A percentile compares a stretch with the other conserved stretches of the same genome.
These are phyloP conservation scores for Marasmius tenuissimus DNA, from an alignment of 1,284 basidiomycete species.

Conservation along the genomic window DNA sequence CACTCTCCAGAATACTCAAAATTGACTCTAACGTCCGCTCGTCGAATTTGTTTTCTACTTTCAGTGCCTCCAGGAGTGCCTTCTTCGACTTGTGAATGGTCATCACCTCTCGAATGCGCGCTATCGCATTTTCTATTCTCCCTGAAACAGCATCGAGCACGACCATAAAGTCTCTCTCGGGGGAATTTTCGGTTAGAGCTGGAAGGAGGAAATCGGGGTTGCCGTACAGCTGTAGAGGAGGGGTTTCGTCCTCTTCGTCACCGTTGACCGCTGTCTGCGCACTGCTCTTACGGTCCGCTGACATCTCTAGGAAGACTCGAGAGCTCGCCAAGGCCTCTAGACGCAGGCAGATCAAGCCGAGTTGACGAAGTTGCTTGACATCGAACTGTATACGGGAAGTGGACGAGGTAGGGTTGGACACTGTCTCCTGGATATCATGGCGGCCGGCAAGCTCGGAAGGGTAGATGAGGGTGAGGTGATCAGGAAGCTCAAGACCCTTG, in stretches of 20 bases:
- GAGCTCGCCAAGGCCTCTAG: slow-evolving; percentile 80
- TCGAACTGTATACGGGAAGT: slow-evolving; percentile 66
- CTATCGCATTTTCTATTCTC: slow-evolving; percentile 81
- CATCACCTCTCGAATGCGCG: slow-evolving; percentile 46
- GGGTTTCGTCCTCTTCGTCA: slow-evolving; percentile 28
- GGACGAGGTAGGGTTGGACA: slow-evolving; percentile 43
- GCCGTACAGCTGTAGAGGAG: slow-evolving; percentile 44
- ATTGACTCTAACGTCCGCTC: slow-evolving; percentile 46
- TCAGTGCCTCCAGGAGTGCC: slow-evolving; percentile 27
- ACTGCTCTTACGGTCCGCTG: slow-evolving; percentile 47
- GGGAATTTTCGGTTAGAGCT: slow-evolving; percentile 68
- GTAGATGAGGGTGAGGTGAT: slow-evolving; percentile 84
- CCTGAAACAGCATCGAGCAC: slow-evolving; percentile 76
- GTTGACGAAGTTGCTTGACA: slow-evolving; percentile 75
- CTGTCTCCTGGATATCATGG: slow-evolving; percentile 58
- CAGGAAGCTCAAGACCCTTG: slow-evolving; percentile 92
- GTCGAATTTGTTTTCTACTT: slow-evolving; percentile 37
- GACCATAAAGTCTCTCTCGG: slow-evolving; percentile 74
- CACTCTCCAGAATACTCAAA: slow-evolving; percentile 28
- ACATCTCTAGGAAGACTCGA: slow-evolving; percentile 56
- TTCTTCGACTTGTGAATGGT: slow-evolving; percentile 20
- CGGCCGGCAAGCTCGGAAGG: slow-evolving; percentile 78
- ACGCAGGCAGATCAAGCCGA: slow-evolving; percentile 78
- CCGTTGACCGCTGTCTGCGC: slow-evolving; percentile 35
- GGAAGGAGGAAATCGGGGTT: slow-evolving; percentile 74